These are phyloP conservation scores for Tuber borchii DNA, from an alignment of 495 filamentous ascomycete genomes.

Conservation along the genomic window DNA sequence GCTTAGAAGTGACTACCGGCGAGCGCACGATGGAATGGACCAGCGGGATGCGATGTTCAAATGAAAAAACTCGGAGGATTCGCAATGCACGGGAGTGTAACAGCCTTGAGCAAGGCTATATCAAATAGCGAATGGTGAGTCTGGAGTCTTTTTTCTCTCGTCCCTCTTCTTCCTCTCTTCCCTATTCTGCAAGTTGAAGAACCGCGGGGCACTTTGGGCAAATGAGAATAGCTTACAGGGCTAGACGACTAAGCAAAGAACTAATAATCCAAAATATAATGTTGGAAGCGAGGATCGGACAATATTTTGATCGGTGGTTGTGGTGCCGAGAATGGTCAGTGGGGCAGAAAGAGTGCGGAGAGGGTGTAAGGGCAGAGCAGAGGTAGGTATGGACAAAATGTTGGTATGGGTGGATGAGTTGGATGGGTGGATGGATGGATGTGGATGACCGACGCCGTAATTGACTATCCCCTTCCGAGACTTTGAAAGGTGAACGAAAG, in stretches of 20 bases:
- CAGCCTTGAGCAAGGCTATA: constrained; percentile 10
- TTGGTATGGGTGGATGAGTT: constrained; percentile 4
- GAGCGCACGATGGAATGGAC: background rate
- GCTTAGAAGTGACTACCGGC: background rate
- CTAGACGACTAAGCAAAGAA: background rate
- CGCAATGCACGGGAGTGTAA: background rate
- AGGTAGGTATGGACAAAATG: background rate
- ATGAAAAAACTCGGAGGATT: constrained; percentile 2
- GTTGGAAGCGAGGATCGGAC: constrained; percentile 34
- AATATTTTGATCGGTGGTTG: constrained; percentile 23
- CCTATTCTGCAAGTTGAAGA: constrained; percentile 2
- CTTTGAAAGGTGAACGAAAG: constrained; percentile 5
- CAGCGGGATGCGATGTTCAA: constrained; percentile 1
- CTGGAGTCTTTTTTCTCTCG: constrained; percentile 16
- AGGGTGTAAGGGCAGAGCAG: constrained; percentile 6
- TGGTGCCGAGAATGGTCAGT: constrained; percentile 27
- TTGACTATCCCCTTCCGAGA: constrained; percentile 26
- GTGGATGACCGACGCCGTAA: constrained; percentile 21
- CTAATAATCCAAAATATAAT: constrained; percentile 15
- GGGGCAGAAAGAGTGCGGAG: constrained; percentile 14
- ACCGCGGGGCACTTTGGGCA: constrained; percentile 17
- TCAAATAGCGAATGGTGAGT: constrained; percentile 20
- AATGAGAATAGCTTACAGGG: constrained; percentile 24
- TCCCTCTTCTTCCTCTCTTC: background rate
- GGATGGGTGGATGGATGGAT: background rate